Conservation (phyloP, 2,329 filamentous ascomycete species). For the Fusarium redolens region DNA sequence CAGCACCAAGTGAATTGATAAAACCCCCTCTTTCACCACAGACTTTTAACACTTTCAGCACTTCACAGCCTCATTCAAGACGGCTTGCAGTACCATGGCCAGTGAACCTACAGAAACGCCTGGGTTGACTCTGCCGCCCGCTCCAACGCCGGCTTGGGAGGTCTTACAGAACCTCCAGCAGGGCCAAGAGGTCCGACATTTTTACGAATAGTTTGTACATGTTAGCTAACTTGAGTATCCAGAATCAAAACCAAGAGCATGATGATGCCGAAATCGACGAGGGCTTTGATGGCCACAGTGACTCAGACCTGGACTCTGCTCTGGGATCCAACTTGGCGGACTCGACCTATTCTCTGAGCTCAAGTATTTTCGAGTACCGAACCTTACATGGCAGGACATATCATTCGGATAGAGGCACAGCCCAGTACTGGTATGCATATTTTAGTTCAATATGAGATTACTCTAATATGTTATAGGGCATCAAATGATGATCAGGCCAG, state of each 20-base stretch:
- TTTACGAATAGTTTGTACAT: accelerated
- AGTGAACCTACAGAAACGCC: neutral
- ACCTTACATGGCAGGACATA: constrained; percentile 12
- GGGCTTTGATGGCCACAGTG: neutral
- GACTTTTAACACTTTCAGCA: accelerated
- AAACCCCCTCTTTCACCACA: constrained; percentile 1
- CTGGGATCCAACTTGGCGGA: constrained; percentile 8
- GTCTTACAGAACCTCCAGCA: constrained; percentile 9
- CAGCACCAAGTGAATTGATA: neutral
- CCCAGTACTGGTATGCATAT: neutral
- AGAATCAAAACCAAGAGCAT: neutral
- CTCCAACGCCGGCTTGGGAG: constrained; percentile 16
- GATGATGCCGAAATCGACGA: neutral
- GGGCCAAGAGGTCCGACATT: neutral
- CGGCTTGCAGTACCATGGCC: neutral
- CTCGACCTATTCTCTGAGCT: constrained; percentile 7
- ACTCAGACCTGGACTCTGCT: constrained; percentile 9
- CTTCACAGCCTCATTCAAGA: accelerated
- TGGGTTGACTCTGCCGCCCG: neutral
- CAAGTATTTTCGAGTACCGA: constrained; percentile 12
- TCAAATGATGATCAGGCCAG: constrained; percentile 10
- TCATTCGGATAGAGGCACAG: constrained; percentile 7
- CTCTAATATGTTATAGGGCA: neutral
- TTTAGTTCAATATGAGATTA: accelerated
- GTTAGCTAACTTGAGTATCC: neutral